Percentiles rank a stretch among this genome's conserved stretches.
phyloP scores from a whole-genome alignment of 768 basidiomycete genomes.

The Suillus discolor region DNA sequence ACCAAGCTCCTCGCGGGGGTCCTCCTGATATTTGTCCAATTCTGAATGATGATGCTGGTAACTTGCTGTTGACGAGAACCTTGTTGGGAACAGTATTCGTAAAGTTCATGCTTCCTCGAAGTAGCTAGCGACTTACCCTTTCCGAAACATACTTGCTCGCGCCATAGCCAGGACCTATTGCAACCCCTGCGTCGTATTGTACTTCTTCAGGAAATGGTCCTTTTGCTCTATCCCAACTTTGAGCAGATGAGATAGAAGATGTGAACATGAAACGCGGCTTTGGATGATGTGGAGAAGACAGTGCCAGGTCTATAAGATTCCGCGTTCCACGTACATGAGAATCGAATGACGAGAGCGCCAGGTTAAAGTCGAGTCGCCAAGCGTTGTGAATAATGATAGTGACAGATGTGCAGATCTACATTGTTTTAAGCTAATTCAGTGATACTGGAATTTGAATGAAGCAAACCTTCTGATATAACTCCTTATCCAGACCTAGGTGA shows the following conservation, averaged over 20 bases:
- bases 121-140: slow-evolving; percentile 25
- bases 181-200: slow-evolving; percentile 32
- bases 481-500: slow-evolving; percentile 31
- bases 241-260: slow-evolving; percentile 40
- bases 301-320: slow-evolving; percentile 35
- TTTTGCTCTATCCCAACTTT: slow-evolving; percentile 29
- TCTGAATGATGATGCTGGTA: slow-evolving; percentile 40
- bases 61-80: slow-evolving; percentile 41
- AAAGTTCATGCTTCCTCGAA: not conserved
- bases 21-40: slow-evolving; percentile 51
- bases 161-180: slow-evolving; percentile 45
- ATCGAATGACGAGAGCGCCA: slow-evolving; percentile 44
- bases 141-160: slow-evolving; percentile 50
- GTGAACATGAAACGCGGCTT: slow-evolving; percentile 41
- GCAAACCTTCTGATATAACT: slow-evolving; percentile 22
- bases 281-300: slow-evolving; percentile 28
- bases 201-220: slow-evolving; percentile 40
- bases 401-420: slow-evolving; percentile 35
- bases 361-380: slow-evolving; percentile 48
- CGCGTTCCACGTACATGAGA: slow-evolving; percentile 42
- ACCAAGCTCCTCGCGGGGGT: slow-evolving; percentile 43
- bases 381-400: slow-evolving; percentile 44
- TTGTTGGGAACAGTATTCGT: slow-evolving; percentile 13
- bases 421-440: not conserved
- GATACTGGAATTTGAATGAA: not conserved